phyloP scores from a whole-genome alignment of 345 rosid genomes.

The Salix arbutifolia region DNA sequence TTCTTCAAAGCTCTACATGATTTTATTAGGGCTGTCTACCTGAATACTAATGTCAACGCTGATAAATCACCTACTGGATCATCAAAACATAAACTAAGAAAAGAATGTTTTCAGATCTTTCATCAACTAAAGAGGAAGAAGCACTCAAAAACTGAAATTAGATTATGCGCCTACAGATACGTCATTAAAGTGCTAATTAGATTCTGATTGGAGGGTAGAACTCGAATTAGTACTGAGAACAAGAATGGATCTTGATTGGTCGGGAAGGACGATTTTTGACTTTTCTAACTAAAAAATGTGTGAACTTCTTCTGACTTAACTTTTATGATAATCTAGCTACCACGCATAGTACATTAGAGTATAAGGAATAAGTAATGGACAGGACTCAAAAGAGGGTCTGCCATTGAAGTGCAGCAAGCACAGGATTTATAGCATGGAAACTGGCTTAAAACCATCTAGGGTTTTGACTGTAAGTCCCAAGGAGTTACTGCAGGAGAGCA shows the following conservation, averaged over 20 bases:
- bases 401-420: background rate
- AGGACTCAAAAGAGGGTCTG: background rate
- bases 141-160: background rate
- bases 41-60: background rate
- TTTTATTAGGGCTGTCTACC: background rate
- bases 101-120: background rate
- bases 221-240: background rate
- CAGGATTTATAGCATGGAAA: background rate
- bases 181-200: no score
- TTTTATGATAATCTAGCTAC: background rate
- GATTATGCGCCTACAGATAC: background rate
- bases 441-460: background rate
- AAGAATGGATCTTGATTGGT: background rate
- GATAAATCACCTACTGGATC: background rate
- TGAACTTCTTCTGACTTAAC: background rate
- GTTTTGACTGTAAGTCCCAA: background rate
- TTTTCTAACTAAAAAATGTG: background rate
- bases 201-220: background rate
- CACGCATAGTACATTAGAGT: background rate
- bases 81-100: background rate
- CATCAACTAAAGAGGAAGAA: background rate
- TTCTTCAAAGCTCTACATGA: background rate
- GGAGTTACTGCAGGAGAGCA: constrained; percentile 16
- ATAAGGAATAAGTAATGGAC: background rate
- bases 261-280: background rate